Base-by-base conservation (phyloP, 306 rosid species). In the Fagus crenata region DNA sequence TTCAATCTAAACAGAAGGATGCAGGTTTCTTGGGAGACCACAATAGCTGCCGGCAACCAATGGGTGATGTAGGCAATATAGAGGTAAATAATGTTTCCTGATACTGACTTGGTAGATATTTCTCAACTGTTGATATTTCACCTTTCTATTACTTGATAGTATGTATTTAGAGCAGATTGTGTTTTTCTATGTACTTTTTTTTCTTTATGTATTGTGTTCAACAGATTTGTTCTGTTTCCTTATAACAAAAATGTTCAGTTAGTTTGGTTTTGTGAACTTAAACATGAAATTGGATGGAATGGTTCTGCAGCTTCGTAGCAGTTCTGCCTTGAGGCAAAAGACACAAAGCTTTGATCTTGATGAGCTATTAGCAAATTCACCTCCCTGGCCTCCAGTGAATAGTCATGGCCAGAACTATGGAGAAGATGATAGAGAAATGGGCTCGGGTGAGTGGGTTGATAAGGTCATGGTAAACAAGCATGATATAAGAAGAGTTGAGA, bases 391-490 rank as follows among this genome's bases (percentile, higher is more conserved):
- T 32, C 97, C 96, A 0, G 91, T 85, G 61, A 89, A 80, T 33
- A 80, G 86, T 81, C 92, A 90, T 59, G 87, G 84, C 75, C 89
- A 85, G 82, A 85, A 77, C 87, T 78, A 71, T 51, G 79, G 77
- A 58, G 98, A 94, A 55, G 96, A 94, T n/a, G 97, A 91, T 60
- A 90, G 61, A 78, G 98, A 92, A 78, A 78, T 69, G 60, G 87
- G 82, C 74, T 77, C 88, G 0, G 97, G 95, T 8, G 95, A 92
- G 51, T 94, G 98, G 98, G 93, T 94, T 43, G 98, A 94, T 77
- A 94, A 94, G 82, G 98, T 94, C 46, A 94, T 94, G 98, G 98
- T 94, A 75, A 94, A 94, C 93, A 94, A 90, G 81, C 96, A 56
- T 85, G 98, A 94, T 61, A 85, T 68, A 58, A 84, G 78, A 83